A percentile compares a stretch with the other conserved stretches of the same genome.
Evolutionary conservation across 2,329 filamentous ascomycete genomes (phyloP).

Genomic region (Keithomyces neogunnii): DNA sequence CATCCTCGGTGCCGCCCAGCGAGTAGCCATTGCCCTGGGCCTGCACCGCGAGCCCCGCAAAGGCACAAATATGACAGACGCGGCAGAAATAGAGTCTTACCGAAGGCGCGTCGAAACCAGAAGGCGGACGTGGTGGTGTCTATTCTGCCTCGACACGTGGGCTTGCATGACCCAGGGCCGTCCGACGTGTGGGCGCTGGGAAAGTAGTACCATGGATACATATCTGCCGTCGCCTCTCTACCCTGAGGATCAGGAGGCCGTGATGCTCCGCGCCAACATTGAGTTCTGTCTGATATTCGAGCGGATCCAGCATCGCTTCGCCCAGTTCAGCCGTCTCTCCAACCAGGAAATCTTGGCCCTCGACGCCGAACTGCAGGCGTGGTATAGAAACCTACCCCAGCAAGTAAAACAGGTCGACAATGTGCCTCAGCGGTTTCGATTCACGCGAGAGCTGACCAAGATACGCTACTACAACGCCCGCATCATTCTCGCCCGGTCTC

Average conservation of each 20-base stretch:
- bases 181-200: conserved; percentile 45
- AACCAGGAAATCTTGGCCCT: conserved; percentile 17
- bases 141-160: conserved; percentile 70
- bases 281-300: conserved; percentile 22
- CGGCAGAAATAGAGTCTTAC: background rate
- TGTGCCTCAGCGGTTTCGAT: conserved; percentile 16
- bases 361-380: conserved; percentile 18
- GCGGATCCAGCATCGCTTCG: conserved; percentile 20
- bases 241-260: conserved; percentile 16
- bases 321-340: conserved; percentile 16
- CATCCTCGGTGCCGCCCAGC: conserved; percentile 59
- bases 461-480: conserved; percentile 22
- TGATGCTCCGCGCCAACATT: conserved; percentile 17
- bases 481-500: conserved; percentile 15
- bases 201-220: conserved; percentile 22
- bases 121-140: conserved; percentile 59
- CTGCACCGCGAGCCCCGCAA: conserved; percentile 53
- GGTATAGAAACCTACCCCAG: conserved; percentile 16
- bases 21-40: conserved; percentile 67
- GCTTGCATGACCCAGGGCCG: conserved; percentile 62
- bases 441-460: conserved; percentile 19
- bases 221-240: conserved; percentile 13
- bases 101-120: conserved; percentile 5
- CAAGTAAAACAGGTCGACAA: conserved; percentile 13
- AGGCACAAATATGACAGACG: background rate